Base-by-base conservation (phyloP, 257 asterid genomes). In the Nicotiana noctiflora region DNA sequence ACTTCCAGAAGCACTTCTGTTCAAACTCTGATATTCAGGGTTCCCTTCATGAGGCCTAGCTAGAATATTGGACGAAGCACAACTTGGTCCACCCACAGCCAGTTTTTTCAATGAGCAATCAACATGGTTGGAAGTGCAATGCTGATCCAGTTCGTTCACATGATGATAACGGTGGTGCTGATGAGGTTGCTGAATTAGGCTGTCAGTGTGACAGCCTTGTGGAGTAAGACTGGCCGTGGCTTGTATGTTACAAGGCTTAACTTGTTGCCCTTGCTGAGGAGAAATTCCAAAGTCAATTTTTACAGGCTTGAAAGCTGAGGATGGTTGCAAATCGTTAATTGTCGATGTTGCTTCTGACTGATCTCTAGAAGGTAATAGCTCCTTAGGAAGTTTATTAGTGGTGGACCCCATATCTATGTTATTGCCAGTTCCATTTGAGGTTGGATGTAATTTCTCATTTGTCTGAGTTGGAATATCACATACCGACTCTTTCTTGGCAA, bases 1-100 rank as follows among this genome's bases (percentile, higher is more conserved):
- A 88, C 97, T 90, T 68, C 96, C 93, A 0, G 94, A 90, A 81
- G 89, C 87, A 83, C 93, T 90, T 89, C 89, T 87, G 68, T 91
- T 90, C 80, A 91, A 77, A 86, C 91, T 86, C 72, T 78, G 83
- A 85, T 89, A 86, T 85, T 79, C 82, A 32, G 82, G 84, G 56
- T 81, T 83, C 74, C 86, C 86, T 46, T 84, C 91, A 76, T 51
- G 61, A 17, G 88, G 89, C 75, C 84, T 89, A 83, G 83, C 87
- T 81, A 84, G 29, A 82, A 81, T 86, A 84, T 86, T 89, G 56
- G 89, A 81, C 49, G 90, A 88, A 65, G 86, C 90, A 86, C 88
- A 86, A 40, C 83, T 85, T 27, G 89, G 85, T 78, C 88, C 86
- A 75, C 85, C 91, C 25, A 78, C 83, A 83, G 87, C 85, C 85